A percentile compares a stretch with the other conserved stretches of the same genome.
Evolutionary conservation across 805 yeast species (phyloP).

Genomic region (Hanseniaspora pseudoguilliermondii): DNA sequence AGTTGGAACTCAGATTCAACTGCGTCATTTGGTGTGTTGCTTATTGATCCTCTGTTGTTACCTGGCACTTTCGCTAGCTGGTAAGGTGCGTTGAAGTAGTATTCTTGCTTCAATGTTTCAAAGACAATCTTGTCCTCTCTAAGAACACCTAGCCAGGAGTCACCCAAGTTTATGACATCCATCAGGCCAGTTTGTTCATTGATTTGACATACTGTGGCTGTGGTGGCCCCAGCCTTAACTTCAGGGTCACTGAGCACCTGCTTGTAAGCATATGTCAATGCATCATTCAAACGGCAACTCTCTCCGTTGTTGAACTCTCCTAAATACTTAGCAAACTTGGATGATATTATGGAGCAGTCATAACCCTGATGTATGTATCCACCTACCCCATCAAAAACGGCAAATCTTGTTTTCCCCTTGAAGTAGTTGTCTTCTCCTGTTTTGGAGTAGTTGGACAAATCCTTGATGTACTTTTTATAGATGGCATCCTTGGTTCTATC

Average conservation of each 20-base stretch:
- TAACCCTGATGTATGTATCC: conserved; percentile 92
- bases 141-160: conserved; percentile 86
- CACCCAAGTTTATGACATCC: conserved; percentile 73
- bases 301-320: conserved; percentile 11
- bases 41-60: conserved; percentile 46
- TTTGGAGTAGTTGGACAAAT: conserved; percentile 34
- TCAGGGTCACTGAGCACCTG: conserved; percentile 40
- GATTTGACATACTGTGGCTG: conserved; percentile 73
- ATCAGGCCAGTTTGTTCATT: conserved; percentile 41
- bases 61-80: conserved; percentile 78
- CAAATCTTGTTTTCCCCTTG: conserved; percentile 35
- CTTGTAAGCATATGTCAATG: conserved; percentile 46
- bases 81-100: conserved; percentile 82
- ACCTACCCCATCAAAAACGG: conserved; percentile 94
- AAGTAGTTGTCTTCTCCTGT: conserved; percentile 72
- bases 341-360: conserved; percentile 76
- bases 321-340: conserved; percentile 52
- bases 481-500: conserved; percentile 40
- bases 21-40: conserved; percentile 57
- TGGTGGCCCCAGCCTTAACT: conserved; percentile 85
- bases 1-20: conserved; percentile 56
- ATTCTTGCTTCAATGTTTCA: conserved; percentile 67
- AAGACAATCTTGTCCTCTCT: conserved; percentile 48
- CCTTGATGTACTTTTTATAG: conserved; percentile 24
- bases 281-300: conserved; percentile 30